phyloP scores from a whole-genome alignment of 1,284 basidiomycete genomes.

The Boletus semigastroideus region DNA sequence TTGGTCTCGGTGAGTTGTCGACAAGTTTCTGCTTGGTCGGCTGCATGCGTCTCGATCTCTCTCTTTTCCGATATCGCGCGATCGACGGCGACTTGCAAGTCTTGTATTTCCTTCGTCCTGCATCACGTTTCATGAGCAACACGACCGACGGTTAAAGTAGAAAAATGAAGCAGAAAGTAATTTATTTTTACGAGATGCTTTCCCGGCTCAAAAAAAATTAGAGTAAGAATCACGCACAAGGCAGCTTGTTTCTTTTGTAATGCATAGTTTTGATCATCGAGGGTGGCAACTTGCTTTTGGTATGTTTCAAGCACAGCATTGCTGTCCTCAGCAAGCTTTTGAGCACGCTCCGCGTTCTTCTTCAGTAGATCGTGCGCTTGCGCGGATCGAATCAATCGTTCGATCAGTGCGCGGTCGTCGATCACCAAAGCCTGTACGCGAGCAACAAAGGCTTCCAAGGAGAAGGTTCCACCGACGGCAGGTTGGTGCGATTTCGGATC shows the following conservation, averaged over 20 bases:
- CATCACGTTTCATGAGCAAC: conserved; percentile 9
- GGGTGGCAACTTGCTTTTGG: conserved; percentile 77
- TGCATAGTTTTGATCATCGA: conserved; percentile 71
- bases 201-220: background rate
- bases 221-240: conserved; percentile 46
- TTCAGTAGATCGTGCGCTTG: conserved; percentile 86
- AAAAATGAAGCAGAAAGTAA: background rate
- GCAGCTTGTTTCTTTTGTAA: conserved; percentile 51
- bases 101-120: conserved; percentile 70
- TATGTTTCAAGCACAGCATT: conserved; percentile 80
- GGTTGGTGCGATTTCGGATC: conserved; percentile 45
- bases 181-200: background rate
- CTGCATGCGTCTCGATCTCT: conserved; percentile 66
- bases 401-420: conserved; percentile 81
- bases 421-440: conserved; percentile 76
- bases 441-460: conserved; percentile 70
- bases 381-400: conserved; percentile 78
- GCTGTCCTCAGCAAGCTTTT: conserved; percentile 84
- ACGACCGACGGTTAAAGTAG: conserved; percentile 2
- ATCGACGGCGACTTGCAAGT: conserved; percentile 63
- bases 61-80: conserved; percentile 60
- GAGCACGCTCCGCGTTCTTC: conserved; percentile 86
- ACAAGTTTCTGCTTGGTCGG: conserved; percentile 70
- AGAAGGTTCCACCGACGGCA: conserved; percentile 45
- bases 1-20: conserved; percentile 76